Evolutionary conservation across 148 eudicot species (phyloP).

Genomic region (Tetragonia tetragonoides): DNA sequence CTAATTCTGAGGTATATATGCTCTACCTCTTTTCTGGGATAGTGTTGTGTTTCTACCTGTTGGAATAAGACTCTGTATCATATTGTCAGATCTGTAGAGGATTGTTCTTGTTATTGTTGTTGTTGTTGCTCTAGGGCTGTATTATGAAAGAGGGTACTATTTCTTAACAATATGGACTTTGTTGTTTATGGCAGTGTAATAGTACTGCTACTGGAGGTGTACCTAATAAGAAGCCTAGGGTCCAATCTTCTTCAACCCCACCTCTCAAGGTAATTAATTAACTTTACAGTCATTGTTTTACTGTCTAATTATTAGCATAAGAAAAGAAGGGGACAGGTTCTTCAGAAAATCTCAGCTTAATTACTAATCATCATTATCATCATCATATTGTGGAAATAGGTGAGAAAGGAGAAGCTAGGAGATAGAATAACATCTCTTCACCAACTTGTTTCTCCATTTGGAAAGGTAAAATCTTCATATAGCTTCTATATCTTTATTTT

Average conservation of each 20-base stretch:
- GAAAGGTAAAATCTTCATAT: conserved; percentile 43
- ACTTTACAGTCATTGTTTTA: not conserved
- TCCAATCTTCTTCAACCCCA: conserved; percentile 65
- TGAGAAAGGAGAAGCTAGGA: conserved; percentile 71
- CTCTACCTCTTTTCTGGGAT: not conserved
- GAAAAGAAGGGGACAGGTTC: no score
- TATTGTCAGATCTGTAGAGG: not conserved
- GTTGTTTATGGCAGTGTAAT: conserved; percentile 49
- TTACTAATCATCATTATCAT: not conserved
- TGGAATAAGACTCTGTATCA: not conserved
- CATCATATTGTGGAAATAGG: conserved; percentile 28
- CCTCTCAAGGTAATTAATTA: conserved; percentile 70
- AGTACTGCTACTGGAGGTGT: conserved; percentile 57
- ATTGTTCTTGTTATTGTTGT: not conserved
- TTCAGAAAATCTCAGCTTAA: no score
- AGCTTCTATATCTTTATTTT: not conserved
- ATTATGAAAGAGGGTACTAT: no score
- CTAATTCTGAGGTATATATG: conserved; percentile 45
- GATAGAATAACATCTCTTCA: conserved; percentile 72
- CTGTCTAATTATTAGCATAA: no score
- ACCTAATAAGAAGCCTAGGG: conserved; percentile 66
- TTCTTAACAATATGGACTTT: not conserved
- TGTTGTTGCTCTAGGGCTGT: no score
- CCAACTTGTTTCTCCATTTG: conserved; percentile 72
- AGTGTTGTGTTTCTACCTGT: not conserved